Conservation (phyloP, 2,329 filamentous ascomycete genomes). For the Phialophora tarda region DNA sequence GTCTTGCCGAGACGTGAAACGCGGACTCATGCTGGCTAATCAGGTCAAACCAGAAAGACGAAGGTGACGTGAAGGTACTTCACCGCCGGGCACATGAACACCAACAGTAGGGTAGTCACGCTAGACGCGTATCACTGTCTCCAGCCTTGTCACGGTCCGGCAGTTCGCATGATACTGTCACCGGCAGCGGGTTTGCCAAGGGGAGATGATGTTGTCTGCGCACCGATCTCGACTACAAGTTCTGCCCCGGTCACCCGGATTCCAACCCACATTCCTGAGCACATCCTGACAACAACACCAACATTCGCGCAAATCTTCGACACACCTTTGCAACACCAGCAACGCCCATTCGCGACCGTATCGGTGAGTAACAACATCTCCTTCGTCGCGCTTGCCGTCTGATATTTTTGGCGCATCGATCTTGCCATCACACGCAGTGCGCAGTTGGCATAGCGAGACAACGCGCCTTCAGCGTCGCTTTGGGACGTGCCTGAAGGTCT, state of each 20-base stretch:
- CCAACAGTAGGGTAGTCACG: neutral
- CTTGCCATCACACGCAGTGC: neutral
- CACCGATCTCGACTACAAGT: conserved; percentile 7
- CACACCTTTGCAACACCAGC: conserved; percentile 5
- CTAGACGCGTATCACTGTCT: neutral
- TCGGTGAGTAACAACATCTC: conserved; percentile 17
- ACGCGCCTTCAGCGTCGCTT: neutral
- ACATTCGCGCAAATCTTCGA: neutral
- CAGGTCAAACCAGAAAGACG: neutral
- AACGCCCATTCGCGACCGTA: conserved; percentile 4
- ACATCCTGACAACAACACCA: conserved; percentile 8
- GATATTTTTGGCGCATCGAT: neutral
- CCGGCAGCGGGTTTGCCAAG: neutral
- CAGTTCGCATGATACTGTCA: neutral
- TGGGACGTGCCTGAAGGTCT: conserved; percentile 2
- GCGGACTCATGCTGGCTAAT: neutral
- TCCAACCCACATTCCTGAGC: conserved; percentile 25
- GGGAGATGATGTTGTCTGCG: conserved; percentile 8
- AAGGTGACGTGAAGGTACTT: neutral
- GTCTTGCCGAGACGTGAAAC: neutral
- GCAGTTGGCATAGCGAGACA: conserved; percentile 2
- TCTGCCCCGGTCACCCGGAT: conserved; percentile 18
- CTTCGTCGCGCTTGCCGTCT: neutral
- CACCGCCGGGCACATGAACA: neutral
- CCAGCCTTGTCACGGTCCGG: neutral